A percentile compares a stretch with the other conserved stretches of the same genome.
Conservation (phyloP, 2,329 filamentous ascomycete species). For the Ophiostoma himal-ulmi region DNA sequence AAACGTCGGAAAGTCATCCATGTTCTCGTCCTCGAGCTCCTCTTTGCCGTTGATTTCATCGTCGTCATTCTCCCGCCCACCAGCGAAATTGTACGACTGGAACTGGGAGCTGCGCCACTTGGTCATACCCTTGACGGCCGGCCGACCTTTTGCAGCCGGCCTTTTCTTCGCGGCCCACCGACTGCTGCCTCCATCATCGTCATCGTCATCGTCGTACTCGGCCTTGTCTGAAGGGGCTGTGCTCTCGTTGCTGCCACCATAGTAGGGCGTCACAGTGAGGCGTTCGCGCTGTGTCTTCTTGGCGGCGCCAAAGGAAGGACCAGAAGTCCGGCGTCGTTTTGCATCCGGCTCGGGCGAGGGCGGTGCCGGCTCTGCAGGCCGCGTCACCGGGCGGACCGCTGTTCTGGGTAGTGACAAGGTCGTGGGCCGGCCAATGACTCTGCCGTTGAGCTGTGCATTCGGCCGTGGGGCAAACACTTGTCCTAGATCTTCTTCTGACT, state of each 20-base stretch:
- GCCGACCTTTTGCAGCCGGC: constrained; percentile 10
- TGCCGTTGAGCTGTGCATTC: not conserved
- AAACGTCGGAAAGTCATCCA: constrained; percentile 12
- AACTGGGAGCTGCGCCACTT: constrained; percentile 25
- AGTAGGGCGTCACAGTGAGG: constrained; percentile 7
- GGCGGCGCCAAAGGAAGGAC: not conserved
- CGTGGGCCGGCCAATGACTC: not conserved
- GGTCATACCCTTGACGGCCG: constrained; percentile 26
- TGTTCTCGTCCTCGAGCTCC: constrained; percentile 13
- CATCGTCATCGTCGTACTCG: constrained; percentile 22
- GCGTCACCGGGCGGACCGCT: not conserved
- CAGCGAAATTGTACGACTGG: constrained; percentile 24
- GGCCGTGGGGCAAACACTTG: not conserved
- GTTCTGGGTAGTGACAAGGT: not conserved
- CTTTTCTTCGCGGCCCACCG: constrained; percentile 14
- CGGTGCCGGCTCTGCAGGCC: not conserved
- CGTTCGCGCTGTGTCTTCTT: constrained; percentile 15
- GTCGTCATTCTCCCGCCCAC: not conserved
- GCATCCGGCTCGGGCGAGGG: constrained; percentile 6
- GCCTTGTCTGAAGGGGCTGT: constrained; percentile 7
- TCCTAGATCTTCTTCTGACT: not conserved
- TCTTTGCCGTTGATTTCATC: not conserved
- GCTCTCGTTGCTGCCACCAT: constrained; percentile 1
- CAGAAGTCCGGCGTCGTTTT: constrained; percentile 1
- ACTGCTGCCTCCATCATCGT: constrained; percentile 21